Conservation (phyloP, 352 stramenopile species). For the Phytophthora citrophthora region DNA sequence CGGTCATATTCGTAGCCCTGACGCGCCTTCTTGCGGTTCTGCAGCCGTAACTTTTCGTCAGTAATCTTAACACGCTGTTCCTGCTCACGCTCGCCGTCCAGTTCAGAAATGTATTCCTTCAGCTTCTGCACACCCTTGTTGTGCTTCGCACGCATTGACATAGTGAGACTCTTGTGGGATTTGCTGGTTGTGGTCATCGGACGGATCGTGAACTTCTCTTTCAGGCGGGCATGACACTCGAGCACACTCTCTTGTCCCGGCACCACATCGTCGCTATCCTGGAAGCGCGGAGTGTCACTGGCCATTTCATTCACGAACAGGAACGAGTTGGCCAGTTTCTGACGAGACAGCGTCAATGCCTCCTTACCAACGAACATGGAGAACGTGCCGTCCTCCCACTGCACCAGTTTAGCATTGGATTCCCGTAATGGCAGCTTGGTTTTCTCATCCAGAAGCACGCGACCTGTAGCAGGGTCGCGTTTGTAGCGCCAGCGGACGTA, state of each 20-base stretch:
- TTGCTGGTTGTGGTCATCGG: slow-evolving; percentile 85
- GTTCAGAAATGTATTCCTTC: slow-evolving; percentile 87
- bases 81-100: slow-evolving; percentile 83
- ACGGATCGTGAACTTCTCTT: slow-evolving; percentile 89
- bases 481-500: slow-evolving; percentile 86
- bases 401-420: slow-evolving; percentile 84
- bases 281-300: slow-evolving; percentile 66
- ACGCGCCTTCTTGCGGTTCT: slow-evolving; percentile 87
- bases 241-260: slow-evolving; percentile 77
- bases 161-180: slow-evolving; percentile 88
- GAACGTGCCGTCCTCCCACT: slow-evolving; percentile 87
- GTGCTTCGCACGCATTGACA: slow-evolving; percentile 90
- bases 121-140: slow-evolving; percentile 90
- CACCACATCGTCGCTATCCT: slow-evolving; percentile 68
- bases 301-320: slow-evolving; percentile 83
- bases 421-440: slow-evolving; percentile 69
- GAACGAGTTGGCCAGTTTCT: slow-evolving; percentile 90
- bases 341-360: slow-evolving; percentile 77
- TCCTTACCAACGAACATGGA: slow-evolving; percentile 89
- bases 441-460: slow-evolving; percentile 66
- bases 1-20: slow-evolving; percentile 85
- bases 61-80: slow-evolving; percentile 88
- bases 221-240: slow-evolving; percentile 83
- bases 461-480: slow-evolving; percentile 62
- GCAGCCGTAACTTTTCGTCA: slow-evolving; percentile 81